Base-by-base conservation (phyloP, 108 stramenopile species). In the Bacterosira constricta region DNA sequence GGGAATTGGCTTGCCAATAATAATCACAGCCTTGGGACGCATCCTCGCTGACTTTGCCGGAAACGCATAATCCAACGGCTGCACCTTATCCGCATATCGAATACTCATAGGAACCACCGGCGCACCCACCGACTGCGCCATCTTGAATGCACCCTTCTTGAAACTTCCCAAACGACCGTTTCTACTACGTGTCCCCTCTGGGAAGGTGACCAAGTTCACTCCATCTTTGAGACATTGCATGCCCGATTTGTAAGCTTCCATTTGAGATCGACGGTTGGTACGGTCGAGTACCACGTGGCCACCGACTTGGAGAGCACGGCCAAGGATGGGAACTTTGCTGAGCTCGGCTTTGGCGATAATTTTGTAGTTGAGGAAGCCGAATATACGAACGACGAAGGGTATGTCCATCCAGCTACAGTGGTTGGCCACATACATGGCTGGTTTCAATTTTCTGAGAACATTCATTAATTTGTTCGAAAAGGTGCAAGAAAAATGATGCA, bases 351-450 rank as follows among this genome's bases (percentile, higher is more conserved):
- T 87, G 20, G 83, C 77, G 25, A 87, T 82, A 10, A 82, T 79
- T 63, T 84, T 83, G 50, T 84, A 83, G 42, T 83, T 83, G 5
- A 42, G 69, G 15, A 64, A 80, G 1, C 79, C 75, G n/a, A 83
- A 71, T 31, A 77, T 41, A 37, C 35, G 54, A 21, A 63, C 63
- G 1, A 83, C 68, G 34, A 54, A 83, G 0, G 79, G 79, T 15
- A 87, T 87, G 45, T 87, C 86, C 72, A 82, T 83, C 86, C 86
- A 87, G 49, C 81, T 82, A 18, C 64, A 65, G 60, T 87, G 86
- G 35, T 87, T 87, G 29, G 86, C 81, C 26, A 87, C 86, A 75
- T 66, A 80, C 79, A 80, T 81, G 1, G 71, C 74, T 21, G 83
- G 55, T 75, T 71, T 59, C 63, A 77, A 75, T 26, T 80, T 78